These are phyloP conservation scores for Tetrahymena elliotti DNA, from an alignment of 73 alveolate genomes.

Conservation along the genomic window DNA sequence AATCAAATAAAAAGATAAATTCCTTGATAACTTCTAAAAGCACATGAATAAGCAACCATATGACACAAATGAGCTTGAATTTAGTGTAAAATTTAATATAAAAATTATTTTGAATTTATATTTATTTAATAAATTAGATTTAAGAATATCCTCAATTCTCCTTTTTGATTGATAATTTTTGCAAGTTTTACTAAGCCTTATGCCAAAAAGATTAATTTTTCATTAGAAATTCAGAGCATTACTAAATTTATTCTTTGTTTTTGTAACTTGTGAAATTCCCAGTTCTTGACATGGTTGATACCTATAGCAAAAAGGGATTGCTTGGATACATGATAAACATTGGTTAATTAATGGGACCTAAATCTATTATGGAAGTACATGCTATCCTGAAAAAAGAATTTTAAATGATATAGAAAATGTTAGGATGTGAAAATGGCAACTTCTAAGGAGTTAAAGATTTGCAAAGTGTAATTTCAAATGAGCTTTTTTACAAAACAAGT, in stretches of 20 bases:
- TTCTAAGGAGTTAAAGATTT: not conserved
- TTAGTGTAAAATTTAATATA: not conserved
- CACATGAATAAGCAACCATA: not conserved
- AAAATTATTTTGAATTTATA: not conserved
- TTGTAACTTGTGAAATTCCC: not conserved
- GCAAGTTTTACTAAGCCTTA: not conserved
- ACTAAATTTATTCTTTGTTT: not conserved
- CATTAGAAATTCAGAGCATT: not conserved
- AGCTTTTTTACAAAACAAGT: not conserved
- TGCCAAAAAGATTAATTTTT: not conserved
- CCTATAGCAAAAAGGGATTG: not conserved
- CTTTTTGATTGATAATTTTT: not conserved
- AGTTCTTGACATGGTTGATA: not conserved
- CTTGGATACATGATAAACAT: not conserved
- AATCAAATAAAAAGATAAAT: not conserved
- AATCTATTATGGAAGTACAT: not conserved
- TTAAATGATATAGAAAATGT: not conserved
- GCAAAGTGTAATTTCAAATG: not conserved
- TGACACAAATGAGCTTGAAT: not conserved
- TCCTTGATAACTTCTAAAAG: not conserved
- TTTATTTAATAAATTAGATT: not conserved
- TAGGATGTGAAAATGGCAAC: not conserved
- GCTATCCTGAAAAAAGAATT: not conserved
- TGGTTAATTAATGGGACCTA: not conserved
- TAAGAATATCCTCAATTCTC: not conserved